Evolutionary conservation across 2,329 filamentous ascomycete genomes (phyloP), one percentile per base, ranked within the genome.

Genomic region (Monosporascus sp.): DNA sequence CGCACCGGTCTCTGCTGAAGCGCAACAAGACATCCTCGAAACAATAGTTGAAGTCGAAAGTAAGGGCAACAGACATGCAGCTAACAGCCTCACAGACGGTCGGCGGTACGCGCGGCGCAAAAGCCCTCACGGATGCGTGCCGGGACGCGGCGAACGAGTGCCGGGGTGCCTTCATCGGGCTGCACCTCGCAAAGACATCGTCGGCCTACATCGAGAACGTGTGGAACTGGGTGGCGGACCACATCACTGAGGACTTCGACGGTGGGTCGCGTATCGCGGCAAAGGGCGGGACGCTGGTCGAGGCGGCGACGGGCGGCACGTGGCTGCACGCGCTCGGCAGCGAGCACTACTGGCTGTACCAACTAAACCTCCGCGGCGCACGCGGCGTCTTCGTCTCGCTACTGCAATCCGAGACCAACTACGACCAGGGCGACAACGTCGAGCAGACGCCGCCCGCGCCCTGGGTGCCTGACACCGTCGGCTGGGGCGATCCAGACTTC

Each of bases 321-420:
- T 81, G 78, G 79, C 68, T 81, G 9, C 73, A 77, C 56, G 78
- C 75, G 5, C 72, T 77, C 1, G 75, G 76, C 3, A 77, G 72
- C 46, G 81, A 85, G 68, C 81, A 85, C 64, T 77, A 76, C 67
- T 76, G 77, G 65, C 66, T 84, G 48, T 85, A 84, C 68, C 79
- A 84, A 66, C 76, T 82, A 58, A 78, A 81, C 56, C 65, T 83
- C 50, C 69, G 72, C 48, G 67, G 70, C 37, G 78, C 79, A 1
- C 62, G 70, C 51, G 79, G 80, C 55, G 73, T 83, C 8, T 71
- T 79, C 51, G 69, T 78, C 15, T 73, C 73, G 15, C 60, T 81
- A 64, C 71, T 79, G 53, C 78, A 83, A 66, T 74, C 73, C 46
- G 80, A 84, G 66, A 81, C 79, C 9, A 79, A 80, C 45, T 81